Evolutionary conservation across 2,329 filamentous ascomycete species (phyloP).

Genomic region (Podosphaera xanthii): DNA sequence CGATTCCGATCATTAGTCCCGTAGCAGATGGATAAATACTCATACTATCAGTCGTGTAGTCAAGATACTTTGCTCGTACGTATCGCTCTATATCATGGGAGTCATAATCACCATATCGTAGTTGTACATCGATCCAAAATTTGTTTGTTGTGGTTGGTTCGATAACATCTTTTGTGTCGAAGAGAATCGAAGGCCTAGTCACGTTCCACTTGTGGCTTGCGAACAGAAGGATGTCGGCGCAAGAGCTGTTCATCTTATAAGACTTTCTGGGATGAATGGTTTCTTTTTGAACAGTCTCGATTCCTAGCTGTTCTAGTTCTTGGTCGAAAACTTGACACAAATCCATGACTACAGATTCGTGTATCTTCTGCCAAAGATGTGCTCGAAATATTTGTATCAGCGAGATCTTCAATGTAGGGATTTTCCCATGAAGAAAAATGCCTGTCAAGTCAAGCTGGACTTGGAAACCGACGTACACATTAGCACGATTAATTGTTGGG

Average conservation of each 20-base stretch:
- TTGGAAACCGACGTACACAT: constrained; percentile 98
- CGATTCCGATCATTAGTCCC: constrained; percentile 91
- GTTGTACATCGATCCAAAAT: constrained; percentile 95
- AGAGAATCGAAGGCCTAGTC: constrained; percentile 73
- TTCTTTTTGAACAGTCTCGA: constrained; percentile 96
- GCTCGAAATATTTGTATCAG: constrained; percentile 98
- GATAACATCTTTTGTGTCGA: constrained; percentile 90
- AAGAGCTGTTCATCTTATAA: constrained; percentile 99
- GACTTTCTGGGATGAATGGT: constrained; percentile 97
- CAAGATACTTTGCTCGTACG: constrained; percentile 89
- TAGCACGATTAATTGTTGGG: constrained; percentile 77
- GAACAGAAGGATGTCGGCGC: constrained; percentile 89
- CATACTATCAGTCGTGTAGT: constrained; percentile 97
- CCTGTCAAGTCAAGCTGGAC: constrained; percentile 93
- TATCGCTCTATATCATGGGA: constrained; percentile 98
- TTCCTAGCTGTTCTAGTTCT: constrained; percentile 81
- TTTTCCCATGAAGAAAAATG: constrained; percentile 98
- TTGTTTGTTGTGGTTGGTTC: constrained; percentile 92
- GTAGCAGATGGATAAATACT: constrained; percentile 96
- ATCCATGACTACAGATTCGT: constrained; percentile 97
- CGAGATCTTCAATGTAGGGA: constrained; percentile 92
- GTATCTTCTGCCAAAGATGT: constrained; percentile 99
- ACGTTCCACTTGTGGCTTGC: constrained; percentile 99
- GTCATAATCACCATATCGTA: constrained; percentile 94
- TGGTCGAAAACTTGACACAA: constrained; percentile 96